Conservation (phyloP, 805 yeast genomes). For the Kluyveromyces nonfermentans region DNA sequence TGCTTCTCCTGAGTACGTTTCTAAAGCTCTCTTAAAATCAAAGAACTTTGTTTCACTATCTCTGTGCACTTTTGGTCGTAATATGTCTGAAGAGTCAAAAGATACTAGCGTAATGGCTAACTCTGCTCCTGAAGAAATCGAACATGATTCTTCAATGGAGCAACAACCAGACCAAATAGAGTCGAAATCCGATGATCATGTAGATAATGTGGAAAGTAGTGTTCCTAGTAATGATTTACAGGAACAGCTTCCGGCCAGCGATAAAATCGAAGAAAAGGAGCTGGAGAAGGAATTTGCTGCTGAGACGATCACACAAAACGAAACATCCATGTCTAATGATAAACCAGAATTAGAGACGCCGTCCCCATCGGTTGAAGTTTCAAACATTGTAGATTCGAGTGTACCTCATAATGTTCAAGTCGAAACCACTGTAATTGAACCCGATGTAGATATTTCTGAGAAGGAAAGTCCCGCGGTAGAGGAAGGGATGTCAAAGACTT, state of each 20-base stretch:
- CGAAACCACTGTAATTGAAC: background rate
- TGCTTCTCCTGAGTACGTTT: no score
- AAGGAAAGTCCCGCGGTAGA: background rate
- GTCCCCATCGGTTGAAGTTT: background rate
- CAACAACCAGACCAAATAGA: background rate
- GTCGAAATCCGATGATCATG: background rate
- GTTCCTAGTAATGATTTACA: background rate
- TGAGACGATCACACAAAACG: background rate
- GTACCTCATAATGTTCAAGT: background rate
- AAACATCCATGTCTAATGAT: background rate
- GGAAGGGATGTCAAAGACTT: background rate
- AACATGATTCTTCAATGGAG: background rate
- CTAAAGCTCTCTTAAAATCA: background rate
- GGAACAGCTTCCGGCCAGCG: background rate
- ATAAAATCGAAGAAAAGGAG: background rate
- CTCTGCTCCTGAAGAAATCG: background rate
- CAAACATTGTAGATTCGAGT: background rate
- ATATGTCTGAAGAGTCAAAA: background rate
- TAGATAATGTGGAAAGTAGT: background rate
- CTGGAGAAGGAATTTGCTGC: constrained; percentile 1
- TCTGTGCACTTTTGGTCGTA: background rate
- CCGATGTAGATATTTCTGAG: background rate
- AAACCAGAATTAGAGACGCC: background rate
- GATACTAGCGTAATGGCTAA: background rate
- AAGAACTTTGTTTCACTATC: background rate